Evolutionary conservation across 2,329 filamentous ascomycete species (phyloP).

Genomic region (Beauveria caledonica): DNA sequence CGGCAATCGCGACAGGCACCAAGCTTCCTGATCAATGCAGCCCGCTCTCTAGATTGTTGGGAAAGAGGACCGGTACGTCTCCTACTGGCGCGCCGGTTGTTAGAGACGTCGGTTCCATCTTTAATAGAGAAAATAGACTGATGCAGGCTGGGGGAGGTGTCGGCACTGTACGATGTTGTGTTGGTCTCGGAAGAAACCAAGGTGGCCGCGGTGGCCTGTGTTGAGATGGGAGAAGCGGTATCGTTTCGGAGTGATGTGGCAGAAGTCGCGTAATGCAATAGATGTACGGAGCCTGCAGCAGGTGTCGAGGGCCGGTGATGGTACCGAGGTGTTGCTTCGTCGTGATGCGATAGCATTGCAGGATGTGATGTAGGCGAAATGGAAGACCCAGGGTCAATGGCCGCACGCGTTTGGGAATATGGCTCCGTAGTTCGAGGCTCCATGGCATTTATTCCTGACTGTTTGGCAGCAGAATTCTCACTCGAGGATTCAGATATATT

Average conservation of each 20-base stretch:
- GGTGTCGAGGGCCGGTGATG: constrained; percentile 13
- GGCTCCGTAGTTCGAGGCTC: constrained; percentile 5
- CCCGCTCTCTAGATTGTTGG: constrained; percentile 49
- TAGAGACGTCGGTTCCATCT: constrained; percentile 46
- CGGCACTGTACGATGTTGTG: constrained; percentile 20
- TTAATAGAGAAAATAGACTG: constrained; percentile 48
- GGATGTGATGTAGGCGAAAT: constrained; percentile 11
- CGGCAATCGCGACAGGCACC: constrained; percentile 50
- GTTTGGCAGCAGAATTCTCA: not conserved
- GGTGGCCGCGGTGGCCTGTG: constrained; percentile 32
- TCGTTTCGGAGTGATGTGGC: constrained; percentile 29
- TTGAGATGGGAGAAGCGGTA: constrained; percentile 45
- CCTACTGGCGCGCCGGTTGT: constrained; percentile 46
- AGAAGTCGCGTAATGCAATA: constrained; percentile 19
- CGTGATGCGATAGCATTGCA: constrained; percentile 5
- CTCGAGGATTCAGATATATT: constrained; percentile 1
- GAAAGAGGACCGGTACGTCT: constrained; percentile 52
- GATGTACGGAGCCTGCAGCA: constrained; percentile 22
- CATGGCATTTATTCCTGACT: not conserved
- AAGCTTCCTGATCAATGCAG: constrained; percentile 50
- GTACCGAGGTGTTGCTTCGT: constrained; percentile 2
- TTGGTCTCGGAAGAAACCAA: constrained; percentile 28
- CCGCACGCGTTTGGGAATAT: not conserved
- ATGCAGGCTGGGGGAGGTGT: constrained; percentile 41
- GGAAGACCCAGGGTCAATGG: not conserved